Percentiles rank a stretch among this genome's conserved stretches.
Evolutionary conservation across 306 rosid species (phyloP).

Genomic region (Vachellia pachyceras): DNA sequence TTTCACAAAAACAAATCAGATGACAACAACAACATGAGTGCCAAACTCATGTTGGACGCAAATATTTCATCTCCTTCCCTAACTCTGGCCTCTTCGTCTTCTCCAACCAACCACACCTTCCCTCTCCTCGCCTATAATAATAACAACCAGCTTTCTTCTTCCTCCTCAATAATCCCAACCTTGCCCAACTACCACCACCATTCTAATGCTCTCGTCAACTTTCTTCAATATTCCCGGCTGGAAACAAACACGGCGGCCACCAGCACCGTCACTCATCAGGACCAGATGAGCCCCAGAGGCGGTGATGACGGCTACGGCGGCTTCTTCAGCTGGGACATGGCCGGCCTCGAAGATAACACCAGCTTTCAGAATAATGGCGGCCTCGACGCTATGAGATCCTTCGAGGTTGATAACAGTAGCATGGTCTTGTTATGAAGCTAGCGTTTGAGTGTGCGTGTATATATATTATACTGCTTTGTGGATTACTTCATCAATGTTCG

Average conservation of each 20-base stretch:
- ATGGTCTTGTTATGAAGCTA: slow-evolving; percentile 61
- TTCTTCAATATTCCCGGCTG: slow-evolving; percentile 54
- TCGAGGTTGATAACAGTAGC: slow-evolving; percentile 64
- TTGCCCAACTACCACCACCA: not conserved
- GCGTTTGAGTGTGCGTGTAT: not conserved
- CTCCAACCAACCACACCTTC: slow-evolving; percentile 51
- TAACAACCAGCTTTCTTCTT: slow-evolving; percentile 44
- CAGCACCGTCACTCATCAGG: slow-evolving; percentile 3
- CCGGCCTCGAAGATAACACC: slow-evolving; percentile 54
- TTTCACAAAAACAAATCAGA: slow-evolving; percentile 76
- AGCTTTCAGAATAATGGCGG: slow-evolving; percentile 47
- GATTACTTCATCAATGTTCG: not conserved
- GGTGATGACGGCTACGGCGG: slow-evolving; percentile 81
- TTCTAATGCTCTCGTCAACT: slow-evolving; percentile 48
- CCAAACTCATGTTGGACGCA: slow-evolving; percentile 42
- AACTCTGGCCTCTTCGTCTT: slow-evolving; percentile 51
- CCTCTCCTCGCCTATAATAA: slow-evolving; percentile 39
- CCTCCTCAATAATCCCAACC: slow-evolving; percentile 19
- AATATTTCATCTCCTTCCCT: slow-evolving; percentile 38
- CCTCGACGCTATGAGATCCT: slow-evolving; percentile 62
- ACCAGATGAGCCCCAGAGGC: slow-evolving; percentile 48
- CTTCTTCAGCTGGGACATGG: slow-evolving; percentile 76
- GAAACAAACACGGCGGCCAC: slow-evolving; percentile 36
- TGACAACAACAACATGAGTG: slow-evolving; percentile 25
- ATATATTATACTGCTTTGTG: not conserved